Conservation (phyloP, 176 grass and related monocot genomes). For the Carex parvula region DNA sequence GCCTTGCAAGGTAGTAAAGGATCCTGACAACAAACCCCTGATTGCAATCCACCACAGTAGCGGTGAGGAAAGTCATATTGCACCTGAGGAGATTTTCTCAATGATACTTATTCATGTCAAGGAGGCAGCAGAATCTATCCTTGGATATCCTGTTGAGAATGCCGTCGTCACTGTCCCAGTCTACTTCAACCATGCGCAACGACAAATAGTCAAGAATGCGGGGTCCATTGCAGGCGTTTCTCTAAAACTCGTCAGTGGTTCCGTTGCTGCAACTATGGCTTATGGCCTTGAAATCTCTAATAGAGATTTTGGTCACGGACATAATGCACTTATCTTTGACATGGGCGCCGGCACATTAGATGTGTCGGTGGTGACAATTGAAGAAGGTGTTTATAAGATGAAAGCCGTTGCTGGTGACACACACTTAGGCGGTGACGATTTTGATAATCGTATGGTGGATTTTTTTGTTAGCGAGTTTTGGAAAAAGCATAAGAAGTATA, state of each 20-base stretch:
- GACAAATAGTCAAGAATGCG: constrained; percentile 22
- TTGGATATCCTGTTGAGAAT: constrained; percentile 8
- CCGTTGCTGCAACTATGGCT: constrained; percentile 3
- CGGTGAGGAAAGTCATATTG: neutral
- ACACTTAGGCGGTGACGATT: constrained; percentile 27
- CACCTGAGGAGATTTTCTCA: constrained; percentile 6
- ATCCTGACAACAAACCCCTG: constrained; percentile 6
- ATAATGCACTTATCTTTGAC: constrained; percentile 17
- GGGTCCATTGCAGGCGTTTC: constrained; percentile 21
- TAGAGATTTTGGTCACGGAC: neutral
- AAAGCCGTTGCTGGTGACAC: constrained; percentile 20
- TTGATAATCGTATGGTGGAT: constrained; percentile 19
- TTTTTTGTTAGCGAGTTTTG: constrained; percentile 17
- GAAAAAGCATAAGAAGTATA: constrained; percentile 24
- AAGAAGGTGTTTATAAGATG: constrained; percentile 21
- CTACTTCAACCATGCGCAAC: constrained; percentile 24
- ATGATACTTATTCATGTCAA: constrained; percentile 27
- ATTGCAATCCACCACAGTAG: constrained; percentile 17
- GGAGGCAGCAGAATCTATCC: constrained; percentile 12
- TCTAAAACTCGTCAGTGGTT: constrained; percentile 5
- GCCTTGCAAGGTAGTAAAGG: constrained; percentile 18
- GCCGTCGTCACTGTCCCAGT: constrained; percentile 7
- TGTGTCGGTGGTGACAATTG: constrained; percentile 16
- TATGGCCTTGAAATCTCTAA: constrained; percentile 8
- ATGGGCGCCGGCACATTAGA: constrained; percentile 9